Base-by-base conservation (phyloP, 2,329 filamentous ascomycete genomes). In the Aureobasidium zeae region DNA sequence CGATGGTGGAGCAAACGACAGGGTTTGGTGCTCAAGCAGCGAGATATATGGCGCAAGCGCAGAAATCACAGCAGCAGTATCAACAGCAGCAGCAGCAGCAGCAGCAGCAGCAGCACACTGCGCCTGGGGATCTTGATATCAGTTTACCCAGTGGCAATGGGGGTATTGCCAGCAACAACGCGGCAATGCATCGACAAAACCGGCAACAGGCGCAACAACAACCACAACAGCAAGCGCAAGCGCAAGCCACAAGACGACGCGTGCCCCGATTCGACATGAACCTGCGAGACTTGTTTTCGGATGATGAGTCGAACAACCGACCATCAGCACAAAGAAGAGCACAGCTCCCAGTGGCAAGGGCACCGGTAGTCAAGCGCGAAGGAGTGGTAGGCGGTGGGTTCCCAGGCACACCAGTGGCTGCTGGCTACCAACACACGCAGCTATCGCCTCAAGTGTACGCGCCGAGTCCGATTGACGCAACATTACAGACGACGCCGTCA, bases 1-100 rank as follows among this genome's bases (percentile, higher is more conserved):
- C 89, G 58, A 95, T 95, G 88, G 87, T 85, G 53, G 81, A 88
- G 60, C 85, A 83, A 2, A 89, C 82, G 1, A 88, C 83, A 13
- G 86, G 86, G 0, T 93, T 93, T 51, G 85, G 84, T 24, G 16
- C 30, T 12, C 35, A 47, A 20, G 45, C 45, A 4, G 8, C 28
- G 19, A 16, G 29, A 15, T 35, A 45, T 38, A 34, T 45, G 9
- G 32, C 43, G 13, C 33, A 45, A 26, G 19, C 43, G n/a, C 33
- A 45, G 21, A 37, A 45, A 25, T 29, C 30, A 28, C 30, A 43
- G 15, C 39, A 43, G 9, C 37, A 35, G 42, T 19, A 47, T 45
- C 32, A 36, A 22, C 37, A 33, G 26, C 29, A 28, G 32, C 48
- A 48, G 15, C 45, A 34, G 35, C 16, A 16, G 28, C 29, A 29